phyloP scores from a whole-genome alignment of 805 yeast species.

The Cyberlindnera mycetangii region DNA sequence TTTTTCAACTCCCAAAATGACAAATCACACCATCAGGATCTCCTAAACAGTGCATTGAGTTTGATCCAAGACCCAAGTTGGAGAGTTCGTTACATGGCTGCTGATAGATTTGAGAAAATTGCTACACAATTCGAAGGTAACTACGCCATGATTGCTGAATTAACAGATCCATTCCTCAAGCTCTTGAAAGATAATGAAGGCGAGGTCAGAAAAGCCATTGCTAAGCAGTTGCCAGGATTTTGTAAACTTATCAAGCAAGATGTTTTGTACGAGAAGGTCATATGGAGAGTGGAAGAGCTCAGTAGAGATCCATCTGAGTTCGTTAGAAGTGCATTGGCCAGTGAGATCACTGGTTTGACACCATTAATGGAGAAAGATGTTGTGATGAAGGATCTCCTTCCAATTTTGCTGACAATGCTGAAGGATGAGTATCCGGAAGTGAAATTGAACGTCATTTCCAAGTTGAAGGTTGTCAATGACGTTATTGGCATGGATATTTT shows the following conservation, averaged over 20 bases:
- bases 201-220: slow-evolving; percentile 93
- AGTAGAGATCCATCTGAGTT: slow-evolving; percentile 90
- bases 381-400: slow-evolving; percentile 78
- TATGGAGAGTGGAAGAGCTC: slow-evolving; percentile 80
- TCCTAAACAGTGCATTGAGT: slow-evolving; percentile 62
- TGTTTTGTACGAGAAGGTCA: slow-evolving; percentile 61
- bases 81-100: slow-evolving; percentile 98
- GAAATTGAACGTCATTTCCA: slow-evolving; percentile 88
- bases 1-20: slow-evolving; percentile 61
- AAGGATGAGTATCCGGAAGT: slow-evolving; percentile 98
- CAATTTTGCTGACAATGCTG: slow-evolving; percentile 87
- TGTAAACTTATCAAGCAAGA: slow-evolving; percentile 50
- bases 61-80: slow-evolving; percentile 88
- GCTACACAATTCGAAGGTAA: slow-evolving; percentile 61
- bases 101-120: slow-evolving; percentile 82
- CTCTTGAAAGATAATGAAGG: slow-evolving; percentile 92
- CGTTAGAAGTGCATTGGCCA: slow-evolving; percentile 90
- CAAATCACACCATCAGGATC: slow-evolving; percentile 55
- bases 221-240: slow-evolving; percentile 84
- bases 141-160: slow-evolving; percentile 47
- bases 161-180: slow-evolving; percentile 60
- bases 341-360: slow-evolving; percentile 81
- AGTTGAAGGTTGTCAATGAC: slow-evolving; percentile 87
- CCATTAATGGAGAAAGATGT: slow-evolving; percentile 81
- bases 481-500: slow-evolving; percentile 89